Conservation (phyloP, 768 basidiomycete genomes). For the Tricholoma furcatifolium region DNA sequence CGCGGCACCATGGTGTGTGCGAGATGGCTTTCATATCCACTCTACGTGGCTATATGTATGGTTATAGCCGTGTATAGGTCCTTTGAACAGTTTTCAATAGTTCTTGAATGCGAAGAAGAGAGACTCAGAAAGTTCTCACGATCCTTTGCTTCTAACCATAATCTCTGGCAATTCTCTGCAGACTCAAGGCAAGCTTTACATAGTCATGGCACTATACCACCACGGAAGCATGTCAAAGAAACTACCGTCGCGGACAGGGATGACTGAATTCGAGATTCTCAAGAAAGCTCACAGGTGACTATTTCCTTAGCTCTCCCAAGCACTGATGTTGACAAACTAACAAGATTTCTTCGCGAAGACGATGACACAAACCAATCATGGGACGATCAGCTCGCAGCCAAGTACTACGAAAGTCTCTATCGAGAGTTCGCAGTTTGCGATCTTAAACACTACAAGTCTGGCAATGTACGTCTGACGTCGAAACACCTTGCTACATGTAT, state of each 20-base stretch:
- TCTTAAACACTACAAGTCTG: conserved; percentile 93
- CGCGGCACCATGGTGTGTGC: too few relatives aligned
- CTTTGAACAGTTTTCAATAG: too few relatives aligned
- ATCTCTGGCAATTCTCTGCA: background rate
- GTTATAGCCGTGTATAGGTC: too few relatives aligned
- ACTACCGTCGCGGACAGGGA: conserved; percentile 25
- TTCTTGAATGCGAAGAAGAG: too few relatives aligned
- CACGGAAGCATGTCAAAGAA: conserved; percentile 29
- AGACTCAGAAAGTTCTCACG: too few relatives aligned
- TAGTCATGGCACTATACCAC: conserved; percentile 35
- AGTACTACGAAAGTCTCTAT: conserved; percentile 87
- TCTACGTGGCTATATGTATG: too few relatives aligned
- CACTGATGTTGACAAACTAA: conserved; percentile 10
- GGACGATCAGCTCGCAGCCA: conserved; percentile 84
- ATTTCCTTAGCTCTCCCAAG: background rate
- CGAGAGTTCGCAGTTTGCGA: conserved; percentile 93
- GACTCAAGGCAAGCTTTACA: background rate
- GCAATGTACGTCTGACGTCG: conserved; percentile 55
- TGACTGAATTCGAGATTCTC: conserved; percentile 74
- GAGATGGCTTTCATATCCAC: too few relatives aligned
- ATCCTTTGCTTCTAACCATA: too few relatives aligned
- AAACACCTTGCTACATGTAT: background rate
- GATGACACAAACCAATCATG: conserved; percentile 52
- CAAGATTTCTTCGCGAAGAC: conserved; percentile 77
- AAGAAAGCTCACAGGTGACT: conserved; percentile 68